Evolutionary conservation across 2,329 filamentous ascomycete species (phyloP), one percentile per base, ranked within the genome.

Genomic region (Orbilia blumenaviensis): DNA sequence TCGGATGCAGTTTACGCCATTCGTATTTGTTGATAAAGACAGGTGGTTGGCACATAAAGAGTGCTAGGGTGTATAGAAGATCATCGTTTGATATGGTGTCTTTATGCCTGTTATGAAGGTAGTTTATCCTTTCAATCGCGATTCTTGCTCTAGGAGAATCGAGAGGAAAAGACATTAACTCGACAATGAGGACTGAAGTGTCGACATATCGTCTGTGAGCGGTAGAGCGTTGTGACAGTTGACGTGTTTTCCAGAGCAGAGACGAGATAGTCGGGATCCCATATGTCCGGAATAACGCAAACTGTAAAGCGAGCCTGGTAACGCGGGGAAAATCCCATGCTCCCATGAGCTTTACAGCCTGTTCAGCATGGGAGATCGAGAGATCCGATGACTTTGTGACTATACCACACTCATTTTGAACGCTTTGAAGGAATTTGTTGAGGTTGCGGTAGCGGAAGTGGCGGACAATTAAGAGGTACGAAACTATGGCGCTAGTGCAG

Each of bases 1-100:
- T 85, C 0, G 90, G 87, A 14, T 86, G 90, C 21, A 92, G 81
- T 3, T 83, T 41, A 1, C 92, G 87, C 91, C 91, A 94, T 81
- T 94, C 92, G 79, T 89, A 91, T 4, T 83, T 83, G 3, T 85
- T 81, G 32, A 91, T 86, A 85, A 90, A 93, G 12, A 86, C 84
- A 29, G 87, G 82, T 0, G 91, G 90, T 80, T 93, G 89, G 0
- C 86, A 84, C 16, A 91, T 86, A 80, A 92, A 92, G 0, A 92
- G 81, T 10, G 85, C 84, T 0, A 91, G 84, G 0, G 89, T 91
- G 81, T 90, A 91, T 0, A 91, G 84, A 84, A 91, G 85, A 77
- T 91, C 89, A 12, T 86, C 84, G 52, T 90, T 86, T 3, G 84
- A 84, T 78, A 91, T 91, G 0, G 86, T 83, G 54, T 85, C 84